Conservation (phyloP, 305 asterid genomes). For the Fraxinus sp. region DNA sequence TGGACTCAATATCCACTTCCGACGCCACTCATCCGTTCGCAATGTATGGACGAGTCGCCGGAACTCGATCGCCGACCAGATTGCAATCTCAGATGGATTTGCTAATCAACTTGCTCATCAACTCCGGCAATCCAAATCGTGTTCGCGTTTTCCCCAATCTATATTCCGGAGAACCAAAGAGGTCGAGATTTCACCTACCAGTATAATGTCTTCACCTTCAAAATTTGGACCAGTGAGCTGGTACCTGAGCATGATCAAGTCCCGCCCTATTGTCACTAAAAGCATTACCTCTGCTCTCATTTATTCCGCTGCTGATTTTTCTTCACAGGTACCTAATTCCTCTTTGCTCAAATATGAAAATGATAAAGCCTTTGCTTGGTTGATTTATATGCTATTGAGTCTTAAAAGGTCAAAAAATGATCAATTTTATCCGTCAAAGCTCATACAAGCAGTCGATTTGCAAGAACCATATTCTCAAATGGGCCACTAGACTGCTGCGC, state of each 20-base stretch:
- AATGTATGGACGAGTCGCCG: neutral
- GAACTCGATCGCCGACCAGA: neutral
- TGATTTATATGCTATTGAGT: neutral
- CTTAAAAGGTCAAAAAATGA: neutral
- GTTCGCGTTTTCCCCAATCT: conserved; percentile 44
- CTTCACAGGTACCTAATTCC: conserved; percentile 64
- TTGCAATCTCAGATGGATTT: conserved; percentile 3
- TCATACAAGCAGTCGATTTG: neutral
- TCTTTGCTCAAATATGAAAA: neutral
- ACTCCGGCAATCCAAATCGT: conserved; percentile 40
- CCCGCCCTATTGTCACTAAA: conserved; percentile 78
- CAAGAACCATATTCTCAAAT: neutral
- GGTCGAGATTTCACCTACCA: conserved; percentile 30
- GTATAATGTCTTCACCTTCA: conserved; percentile 21
- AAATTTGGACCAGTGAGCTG: conserved; percentile 53
- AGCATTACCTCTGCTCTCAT: conserved; percentile 69
- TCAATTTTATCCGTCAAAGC: neutral
- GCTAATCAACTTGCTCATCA: conserved; percentile 20
- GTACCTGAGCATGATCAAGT: conserved; percentile 61
- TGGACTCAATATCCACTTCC: neutral
- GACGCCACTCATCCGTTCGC: neutral
- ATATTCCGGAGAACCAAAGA: conserved; percentile 34
- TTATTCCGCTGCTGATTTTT: conserved; percentile 80
- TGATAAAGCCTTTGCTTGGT: neutral
- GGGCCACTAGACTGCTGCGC: neutral